Conservation (phyloP, 2,329 filamentous ascomycete species). For the Aspergillus calidoustus region DNA sequence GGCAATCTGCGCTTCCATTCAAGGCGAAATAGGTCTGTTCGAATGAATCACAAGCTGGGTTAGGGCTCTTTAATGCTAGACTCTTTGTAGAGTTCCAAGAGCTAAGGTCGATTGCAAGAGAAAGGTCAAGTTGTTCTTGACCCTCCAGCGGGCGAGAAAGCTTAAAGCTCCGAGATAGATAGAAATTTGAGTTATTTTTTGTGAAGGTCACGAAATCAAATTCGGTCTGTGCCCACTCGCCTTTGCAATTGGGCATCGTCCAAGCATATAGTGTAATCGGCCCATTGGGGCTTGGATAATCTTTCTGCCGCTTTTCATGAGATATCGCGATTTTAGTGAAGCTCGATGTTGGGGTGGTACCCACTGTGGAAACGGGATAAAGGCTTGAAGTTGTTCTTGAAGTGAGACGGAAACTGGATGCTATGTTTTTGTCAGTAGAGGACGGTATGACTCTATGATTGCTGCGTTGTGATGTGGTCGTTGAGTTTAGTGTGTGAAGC, state of each 20-base stretch:
- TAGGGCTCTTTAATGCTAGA: slow-evolving; percentile 2
- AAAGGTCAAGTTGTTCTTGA: slow-evolving; percentile 20
- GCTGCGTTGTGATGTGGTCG: not conserved
- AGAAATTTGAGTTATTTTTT: slow-evolving; percentile 15
- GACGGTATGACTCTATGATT: not conserved
- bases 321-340: too few relatives aligned
- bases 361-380: too few relatives aligned
- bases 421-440: not conserved
- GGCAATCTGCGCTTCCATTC: slow-evolving; percentile 12
- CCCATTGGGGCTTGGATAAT: not conserved
- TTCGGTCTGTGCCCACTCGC: not conserved
- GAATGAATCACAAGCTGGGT: slow-evolving; percentile 15
- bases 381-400: not conserved
- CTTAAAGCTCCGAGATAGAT: slow-evolving; percentile 15
- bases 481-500: not conserved
- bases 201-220: slow-evolving; percentile 13
- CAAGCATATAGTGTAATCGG: slow-evolving; percentile 48
- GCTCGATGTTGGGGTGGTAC: too few relatives aligned
- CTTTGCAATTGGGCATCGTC: slow-evolving; percentile 3
- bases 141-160: slow-evolving; percentile 14
- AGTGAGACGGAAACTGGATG: too few relatives aligned
- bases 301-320: not conserved
- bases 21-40: slow-evolving; percentile 14
- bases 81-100: slow-evolving; percentile 12
- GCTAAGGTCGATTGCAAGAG: not conserved